Evolutionary conservation across 805 yeast species (phyloP), one percentile per base, ranked within the genome.

Genomic region (Pichia californica): DNA sequence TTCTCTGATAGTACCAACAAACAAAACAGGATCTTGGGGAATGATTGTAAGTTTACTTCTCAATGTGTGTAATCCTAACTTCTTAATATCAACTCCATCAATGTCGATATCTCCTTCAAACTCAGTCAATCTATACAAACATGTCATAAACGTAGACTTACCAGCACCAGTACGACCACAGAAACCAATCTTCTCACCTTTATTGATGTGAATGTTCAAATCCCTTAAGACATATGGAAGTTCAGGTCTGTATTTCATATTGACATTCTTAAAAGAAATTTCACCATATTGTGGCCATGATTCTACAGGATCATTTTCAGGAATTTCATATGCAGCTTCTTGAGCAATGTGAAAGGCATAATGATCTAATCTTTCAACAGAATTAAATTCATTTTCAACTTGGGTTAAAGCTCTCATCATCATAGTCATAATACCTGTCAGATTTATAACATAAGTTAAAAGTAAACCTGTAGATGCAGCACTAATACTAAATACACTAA

Each of bases 111-210:
- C 46, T 3, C 87, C 85, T 27, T 65, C 63, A 38, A 77, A 58
- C 58, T 79, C 85, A 13, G 70, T 61, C 30, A 80, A 58, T 51
- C 86, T 65, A 57, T 71, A 80, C 40, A 80, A 61, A 3, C 82
- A 79, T 21, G 77, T 68, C 79, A 79, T 79, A 41, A 80, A 74
- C 7, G 83, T 73, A 3, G 81, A 67, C 61, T 79, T 80, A 43
- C 95, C 95, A 7, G 94, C 93, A 54, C 95, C 95, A 0, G 95
- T 86, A 59, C 95, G 74, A 31, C 95, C 95, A 67, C 91, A 83
- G 45, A 86, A 77, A 39, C 95, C 95, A 52, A 87, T 70, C 55
- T 81, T 83, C 58, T 84, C 84, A 15, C 74, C 69, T 0, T 81
- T 72, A 7, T 67, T 58, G 28, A 83, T 67, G 5, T 45, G 62